These are phyloP conservation scores for Auriscalpium orientale DNA, from an alignment of 768 basidiomycete species.

Conservation along the genomic window DNA sequence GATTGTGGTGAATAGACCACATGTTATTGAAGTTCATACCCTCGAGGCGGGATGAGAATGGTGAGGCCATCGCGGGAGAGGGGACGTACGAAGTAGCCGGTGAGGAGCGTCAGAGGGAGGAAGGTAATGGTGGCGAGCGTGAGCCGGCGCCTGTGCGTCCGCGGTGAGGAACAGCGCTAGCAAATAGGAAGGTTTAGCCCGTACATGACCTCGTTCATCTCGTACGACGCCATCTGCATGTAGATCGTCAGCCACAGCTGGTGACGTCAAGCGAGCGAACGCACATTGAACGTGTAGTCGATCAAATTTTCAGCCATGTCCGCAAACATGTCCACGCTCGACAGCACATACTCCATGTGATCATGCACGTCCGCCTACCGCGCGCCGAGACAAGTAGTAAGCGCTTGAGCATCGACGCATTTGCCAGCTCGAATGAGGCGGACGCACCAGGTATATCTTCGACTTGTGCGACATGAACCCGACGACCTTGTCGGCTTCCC, in stretches of 20 bases:
- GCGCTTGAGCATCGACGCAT: background rate
- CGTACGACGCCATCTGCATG: slow-evolving; percentile 59
- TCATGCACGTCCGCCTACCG: slow-evolving; percentile 64
- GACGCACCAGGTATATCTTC: slow-evolving; percentile 56
- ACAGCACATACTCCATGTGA: slow-evolving; percentile 67
- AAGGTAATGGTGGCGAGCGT: slow-evolving; percentile 66
- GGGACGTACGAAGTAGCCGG: slow-evolving; percentile 59
- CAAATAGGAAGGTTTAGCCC: slow-evolving; percentile 13
- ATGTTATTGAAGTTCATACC: slow-evolving; percentile 59
- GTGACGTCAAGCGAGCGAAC: slow-evolving; percentile 15
- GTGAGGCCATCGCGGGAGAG: background rate
- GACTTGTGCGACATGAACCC: slow-evolving; percentile 65
- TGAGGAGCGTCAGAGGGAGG: slow-evolving; percentile 61
- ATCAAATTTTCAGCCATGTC: slow-evolving; percentile 66
- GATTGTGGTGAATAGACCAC: slow-evolving; percentile 37
- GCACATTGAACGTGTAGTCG: slow-evolving; percentile 66
- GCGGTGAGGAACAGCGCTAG: background rate
- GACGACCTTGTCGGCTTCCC: slow-evolving; percentile 29
- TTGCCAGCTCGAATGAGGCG: background rate
- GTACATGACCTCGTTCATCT: slow-evolving; percentile 71
- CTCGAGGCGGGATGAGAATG: slow-evolving; percentile 22
- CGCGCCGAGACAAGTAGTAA: background rate
- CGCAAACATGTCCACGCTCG: slow-evolving; percentile 67
- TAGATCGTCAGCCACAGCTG: background rate
- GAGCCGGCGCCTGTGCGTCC: slow-evolving; percentile 44